Conservation (phyloP, 495 filamentous ascomycete genomes). For the Bathelium albidoporum region DNA sequence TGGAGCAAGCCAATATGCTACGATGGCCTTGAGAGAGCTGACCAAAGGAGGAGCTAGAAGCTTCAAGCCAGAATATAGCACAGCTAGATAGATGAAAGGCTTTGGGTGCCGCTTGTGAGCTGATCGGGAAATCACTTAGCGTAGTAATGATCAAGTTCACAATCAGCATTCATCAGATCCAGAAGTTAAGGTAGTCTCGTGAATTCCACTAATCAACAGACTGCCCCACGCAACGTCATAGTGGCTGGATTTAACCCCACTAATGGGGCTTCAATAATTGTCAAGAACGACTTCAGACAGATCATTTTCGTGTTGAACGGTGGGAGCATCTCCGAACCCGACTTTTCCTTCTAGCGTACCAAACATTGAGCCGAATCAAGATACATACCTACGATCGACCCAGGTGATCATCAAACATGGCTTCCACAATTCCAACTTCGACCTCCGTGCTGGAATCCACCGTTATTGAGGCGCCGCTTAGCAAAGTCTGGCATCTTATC, state of each 20-base stretch:
- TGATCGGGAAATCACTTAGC: too few relatives aligned
- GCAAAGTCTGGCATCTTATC: conserved; percentile 57
- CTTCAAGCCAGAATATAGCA: conserved; percentile 50
- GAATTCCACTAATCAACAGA: too few relatives aligned
- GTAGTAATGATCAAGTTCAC: too few relatives aligned
- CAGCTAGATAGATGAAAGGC: not conserved
- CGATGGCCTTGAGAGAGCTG: conserved; percentile 84
- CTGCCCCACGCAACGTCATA: too few relatives aligned
- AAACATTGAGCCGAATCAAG: not conserved
- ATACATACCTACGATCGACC: not conserved
- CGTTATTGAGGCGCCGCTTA: conserved; percentile 52
- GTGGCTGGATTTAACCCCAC: too few relatives aligned
- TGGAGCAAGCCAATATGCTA: conserved; percentile 81
- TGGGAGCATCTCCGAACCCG: too few relatives aligned
- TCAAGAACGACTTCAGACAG: too few relatives aligned
- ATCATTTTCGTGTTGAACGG: too few relatives aligned
- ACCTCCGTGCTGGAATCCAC: conserved; percentile 53
- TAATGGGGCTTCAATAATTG: too few relatives aligned
- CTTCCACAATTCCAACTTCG: conserved; percentile 47
- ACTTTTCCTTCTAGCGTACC: not conserved
- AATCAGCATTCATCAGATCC: too few relatives aligned
- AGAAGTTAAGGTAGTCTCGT: too few relatives aligned
- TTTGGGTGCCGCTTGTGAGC: not conserved
- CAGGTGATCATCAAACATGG: conserved; percentile 21
- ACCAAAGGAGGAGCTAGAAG: conserved; percentile 55